Percentiles rank a stretch among this genome's conserved stretches.
phyloP scores from a whole-genome alignment of 768 basidiomycete species.

The Suillus occidentalis region DNA sequence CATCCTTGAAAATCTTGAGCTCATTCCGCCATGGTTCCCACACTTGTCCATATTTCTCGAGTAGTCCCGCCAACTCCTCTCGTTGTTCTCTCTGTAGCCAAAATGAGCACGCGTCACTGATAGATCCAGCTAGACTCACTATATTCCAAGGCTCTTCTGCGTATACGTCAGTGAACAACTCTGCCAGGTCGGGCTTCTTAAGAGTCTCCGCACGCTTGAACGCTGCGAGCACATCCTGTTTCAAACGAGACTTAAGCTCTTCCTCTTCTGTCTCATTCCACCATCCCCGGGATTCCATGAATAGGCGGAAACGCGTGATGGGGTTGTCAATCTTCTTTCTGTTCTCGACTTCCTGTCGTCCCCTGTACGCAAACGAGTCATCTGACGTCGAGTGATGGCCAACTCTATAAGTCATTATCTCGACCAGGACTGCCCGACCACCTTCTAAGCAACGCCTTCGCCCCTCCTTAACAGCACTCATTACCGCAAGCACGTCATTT shows the following conservation, averaged over 20 bases:
- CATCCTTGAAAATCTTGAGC: constrained; percentile 71
- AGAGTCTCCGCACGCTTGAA: constrained; percentile 77
- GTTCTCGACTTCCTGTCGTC: constrained; percentile 88
- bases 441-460: constrained; percentile 70
- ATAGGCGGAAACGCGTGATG: constrained; percentile 79
- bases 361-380: constrained; percentile 92
- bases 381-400: constrained; percentile 97
- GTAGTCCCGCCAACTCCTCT: constrained; percentile 67
- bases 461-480: constrained; percentile 71
- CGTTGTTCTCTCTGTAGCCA: constrained; percentile 72
- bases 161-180: constrained; percentile 87
- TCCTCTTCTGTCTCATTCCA: constrained; percentile 80
- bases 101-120: constrained; percentile 3
- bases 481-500: constrained; percentile 87
- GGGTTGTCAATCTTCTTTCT: constrained; percentile 91
- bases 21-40: constrained; percentile 89
- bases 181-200: constrained; percentile 67
- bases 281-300: constrained; percentile 81
- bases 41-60: constrained; percentile 82
- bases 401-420: constrained; percentile 91
- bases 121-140: constrained; percentile 45
- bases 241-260: constrained; percentile 64
- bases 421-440: constrained; percentile 79
- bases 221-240: constrained; percentile 71
- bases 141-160: constrained; percentile 84